Percentiles rank a stretch among this genome's conserved stretches.
Conservation (phyloP, 768 basidiomycete genomes). For the Phlebiopsis flavidoalba region DNA sequence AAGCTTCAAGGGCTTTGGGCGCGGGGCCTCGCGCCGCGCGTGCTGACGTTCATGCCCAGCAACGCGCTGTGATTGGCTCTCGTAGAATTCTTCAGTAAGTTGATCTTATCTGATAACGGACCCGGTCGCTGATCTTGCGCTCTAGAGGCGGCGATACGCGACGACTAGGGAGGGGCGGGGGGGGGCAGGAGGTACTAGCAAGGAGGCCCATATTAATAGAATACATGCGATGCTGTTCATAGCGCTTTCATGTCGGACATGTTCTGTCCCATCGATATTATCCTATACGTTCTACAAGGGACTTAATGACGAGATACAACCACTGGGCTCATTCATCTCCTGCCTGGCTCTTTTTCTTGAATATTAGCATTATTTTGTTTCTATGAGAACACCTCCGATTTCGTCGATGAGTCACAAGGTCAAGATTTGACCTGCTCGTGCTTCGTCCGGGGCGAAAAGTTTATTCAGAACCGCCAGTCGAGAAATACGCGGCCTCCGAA, state of each 20-base stretch:
- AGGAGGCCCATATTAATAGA: neutral
- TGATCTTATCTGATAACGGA: neutral
- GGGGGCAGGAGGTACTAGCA: too few relatives aligned
- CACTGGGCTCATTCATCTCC: neutral
- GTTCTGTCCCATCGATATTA: neutral
- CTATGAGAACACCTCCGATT: neutral
- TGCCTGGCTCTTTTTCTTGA: neutral
- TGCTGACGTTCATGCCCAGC: constrained; percentile 94
- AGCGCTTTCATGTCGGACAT: neutral
- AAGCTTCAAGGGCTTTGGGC: constrained; percentile 82
- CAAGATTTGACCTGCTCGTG: neutral
- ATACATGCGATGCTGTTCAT: neutral
- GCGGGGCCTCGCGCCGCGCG: constrained; percentile 84
- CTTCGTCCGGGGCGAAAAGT: too few relatives aligned
- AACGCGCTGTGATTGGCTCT: constrained; percentile 97
- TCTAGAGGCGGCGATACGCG: constrained; percentile 23
- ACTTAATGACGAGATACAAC: constrained; percentile 1
- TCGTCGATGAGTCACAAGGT: neutral
- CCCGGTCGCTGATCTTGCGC: neutral
- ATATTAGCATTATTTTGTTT: neutral
- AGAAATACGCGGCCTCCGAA: too few relatives aligned
- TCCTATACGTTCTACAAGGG: constrained; percentile 1
- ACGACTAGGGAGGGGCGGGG: constrained; percentile 5
- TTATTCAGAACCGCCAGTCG: too few relatives aligned
- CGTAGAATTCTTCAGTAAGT: constrained; percentile 99